Conservation (phyloP, 1,284 basidiomycete genomes). For the Apiotrichum sp. region DNA sequence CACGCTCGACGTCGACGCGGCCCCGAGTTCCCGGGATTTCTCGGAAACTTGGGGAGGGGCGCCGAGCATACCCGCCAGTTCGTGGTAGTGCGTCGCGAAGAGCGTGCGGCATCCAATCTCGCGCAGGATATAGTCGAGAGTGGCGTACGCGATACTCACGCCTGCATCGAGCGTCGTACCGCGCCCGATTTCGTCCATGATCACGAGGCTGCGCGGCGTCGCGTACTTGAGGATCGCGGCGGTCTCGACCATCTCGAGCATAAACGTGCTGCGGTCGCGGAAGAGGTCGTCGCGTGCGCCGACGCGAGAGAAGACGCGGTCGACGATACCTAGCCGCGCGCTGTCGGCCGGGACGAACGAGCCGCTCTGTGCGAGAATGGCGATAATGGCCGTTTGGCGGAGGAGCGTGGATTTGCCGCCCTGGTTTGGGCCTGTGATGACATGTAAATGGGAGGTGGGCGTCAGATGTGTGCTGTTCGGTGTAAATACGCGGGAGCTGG, state of each 20-base stretch:
- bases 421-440: slow-evolving; percentile 97
- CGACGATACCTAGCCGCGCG: slow-evolving; percentile 77
- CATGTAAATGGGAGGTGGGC: slow-evolving; percentile 57
- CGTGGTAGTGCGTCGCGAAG: slow-evolving; percentile 97
- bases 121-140: slow-evolving; percentile 70
- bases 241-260: slow-evolving; percentile 50
- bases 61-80: slow-evolving; percentile 77
- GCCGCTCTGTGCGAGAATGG: slow-evolving; percentile 86
- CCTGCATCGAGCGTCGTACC: slow-evolving; percentile 91
- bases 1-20: slow-evolving; percentile 10
- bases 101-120: slow-evolving; percentile 73
- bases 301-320: slow-evolving; percentile 87
- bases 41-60: neutral
- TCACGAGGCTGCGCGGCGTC: slow-evolving; percentile 74
- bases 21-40: slow-evolving; percentile 37
- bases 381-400: slow-evolving; percentile 83
- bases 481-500: slow-evolving; percentile 67
- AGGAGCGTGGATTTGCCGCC: slow-evolving; percentile 86
- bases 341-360: slow-evolving; percentile 83
- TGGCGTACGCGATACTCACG: slow-evolving; percentile 85
- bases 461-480: slow-evolving; percentile 70
- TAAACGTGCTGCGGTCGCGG: slow-evolving; percentile 87
- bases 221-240: slow-evolving; percentile 62
- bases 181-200: slow-evolving; percentile 93
- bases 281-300: slow-evolving; percentile 94